Conservation (phyloP, 148 eudicot genomes). For the Nepenthes gracilis region DNA sequence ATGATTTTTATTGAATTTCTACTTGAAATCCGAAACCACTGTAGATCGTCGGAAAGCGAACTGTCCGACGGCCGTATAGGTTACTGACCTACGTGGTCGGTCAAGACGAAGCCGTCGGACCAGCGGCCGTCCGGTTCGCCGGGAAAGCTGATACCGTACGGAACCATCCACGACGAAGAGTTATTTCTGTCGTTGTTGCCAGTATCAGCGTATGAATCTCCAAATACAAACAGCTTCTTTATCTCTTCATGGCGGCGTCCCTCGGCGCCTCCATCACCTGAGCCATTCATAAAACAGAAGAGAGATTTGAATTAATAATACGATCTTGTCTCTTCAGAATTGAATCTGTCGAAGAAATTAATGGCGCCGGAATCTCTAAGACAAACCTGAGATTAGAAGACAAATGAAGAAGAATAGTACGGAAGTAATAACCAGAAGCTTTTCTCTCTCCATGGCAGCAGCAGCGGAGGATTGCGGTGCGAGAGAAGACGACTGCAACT, state of each 20-base stretch:
- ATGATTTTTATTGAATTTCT: no score
- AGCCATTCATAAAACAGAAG: no score
- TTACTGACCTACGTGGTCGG: conserved; percentile 32
- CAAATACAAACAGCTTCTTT: conserved; percentile 19
- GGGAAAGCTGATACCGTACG: conserved; percentile 38
- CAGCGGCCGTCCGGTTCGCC: conserved; percentile 37
- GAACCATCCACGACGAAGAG: conserved; percentile 25
- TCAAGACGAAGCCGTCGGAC: conserved; percentile 38
- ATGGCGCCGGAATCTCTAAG: not conserved
- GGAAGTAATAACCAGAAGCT: not conserved
- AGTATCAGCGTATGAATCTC: conserved; percentile 24
- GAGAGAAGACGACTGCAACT: no score
- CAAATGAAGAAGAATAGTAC: not conserved
- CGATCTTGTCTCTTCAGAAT: no score
- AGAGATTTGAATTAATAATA: no score
- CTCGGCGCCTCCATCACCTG: no score
- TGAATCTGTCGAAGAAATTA: no score
- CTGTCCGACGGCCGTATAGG: no score
- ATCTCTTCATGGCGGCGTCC: not conserved
- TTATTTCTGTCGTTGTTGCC: conserved; percentile 16
- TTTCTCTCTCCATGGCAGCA: not conserved
- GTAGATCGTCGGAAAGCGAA: no score
- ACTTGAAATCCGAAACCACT: no score
- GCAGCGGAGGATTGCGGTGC: no score
- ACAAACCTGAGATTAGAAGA: not conserved